phyloP scores from a whole-genome alignment of 768 basidiomycete genomes.

The Boletus edulis region DNA sequence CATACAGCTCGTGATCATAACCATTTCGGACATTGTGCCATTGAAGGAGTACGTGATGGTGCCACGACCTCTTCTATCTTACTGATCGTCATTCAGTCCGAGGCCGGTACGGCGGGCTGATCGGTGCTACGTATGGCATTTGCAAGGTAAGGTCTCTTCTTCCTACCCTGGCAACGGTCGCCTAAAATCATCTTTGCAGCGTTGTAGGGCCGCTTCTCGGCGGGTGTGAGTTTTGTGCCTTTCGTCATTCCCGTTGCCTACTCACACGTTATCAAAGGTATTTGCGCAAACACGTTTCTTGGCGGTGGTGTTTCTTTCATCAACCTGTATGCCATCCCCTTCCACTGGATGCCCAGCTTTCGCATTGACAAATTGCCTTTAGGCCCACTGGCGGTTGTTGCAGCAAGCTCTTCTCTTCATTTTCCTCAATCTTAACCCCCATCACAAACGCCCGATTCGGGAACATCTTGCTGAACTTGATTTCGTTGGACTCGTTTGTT shows the following conservation, averaged over 20 bases:
- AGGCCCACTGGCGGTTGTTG: slow-evolving; percentile 73
- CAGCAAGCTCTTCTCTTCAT: slow-evolving; percentile 58
- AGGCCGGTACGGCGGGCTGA: slow-evolving; percentile 71
- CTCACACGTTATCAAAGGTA: slow-evolving; percentile 31
- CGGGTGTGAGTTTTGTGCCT: slow-evolving; percentile 55
- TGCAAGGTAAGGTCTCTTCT: slow-evolving; percentile 36
- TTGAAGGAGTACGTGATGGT: slow-evolving; percentile 58
- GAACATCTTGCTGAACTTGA: slow-evolving; percentile 69
- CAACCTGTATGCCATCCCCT: slow-evolving; percentile 51
- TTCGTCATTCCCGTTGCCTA: background rate
- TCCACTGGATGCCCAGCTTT: background rate
- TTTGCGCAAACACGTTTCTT: slow-evolving; percentile 75
- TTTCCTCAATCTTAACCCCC: slow-evolving; percentile 81
- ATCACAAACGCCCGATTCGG: slow-evolving; percentile 51
- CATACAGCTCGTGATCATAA: slow-evolving; percentile 73
- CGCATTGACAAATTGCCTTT: background rate
- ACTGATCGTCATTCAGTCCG: slow-evolving; percentile 49
- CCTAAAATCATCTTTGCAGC: slow-evolving; percentile 26
- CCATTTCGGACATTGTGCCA: slow-evolving; percentile 80
- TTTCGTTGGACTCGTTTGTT: slow-evolving; percentile 61
- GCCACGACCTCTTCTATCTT: background rate
- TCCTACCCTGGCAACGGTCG: background rate
- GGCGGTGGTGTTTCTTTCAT: slow-evolving; percentile 89
- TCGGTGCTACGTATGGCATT: slow-evolving; percentile 81
- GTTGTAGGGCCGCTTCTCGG: slow-evolving; percentile 81